A percentile compares a stretch with the other conserved stretches of the same genome.
These are phyloP conservation scores for Wickerhamomyces hampshirensis DNA, from an alignment of 805 yeast species.

Conservation along the genomic window DNA sequence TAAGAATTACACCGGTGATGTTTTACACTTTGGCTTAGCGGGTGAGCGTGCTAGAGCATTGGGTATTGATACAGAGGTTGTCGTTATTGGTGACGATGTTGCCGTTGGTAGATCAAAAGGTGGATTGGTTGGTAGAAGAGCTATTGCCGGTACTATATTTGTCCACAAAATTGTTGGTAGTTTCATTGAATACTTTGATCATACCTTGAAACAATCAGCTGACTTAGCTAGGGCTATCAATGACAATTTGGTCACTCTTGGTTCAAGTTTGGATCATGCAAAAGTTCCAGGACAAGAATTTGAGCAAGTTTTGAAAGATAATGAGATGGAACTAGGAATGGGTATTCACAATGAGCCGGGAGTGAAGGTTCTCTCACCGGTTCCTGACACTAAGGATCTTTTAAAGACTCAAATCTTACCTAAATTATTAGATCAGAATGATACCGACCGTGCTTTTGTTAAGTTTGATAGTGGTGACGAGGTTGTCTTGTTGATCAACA, in stretches of 20 bases:
- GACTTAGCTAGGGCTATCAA: constrained; percentile 57
- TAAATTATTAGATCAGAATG: constrained; percentile 55
- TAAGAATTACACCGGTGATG: constrained; percentile 93
- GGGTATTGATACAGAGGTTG: constrained; percentile 68
- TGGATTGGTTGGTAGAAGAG: constrained; percentile 91
- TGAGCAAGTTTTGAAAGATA: constrained; percentile 45
- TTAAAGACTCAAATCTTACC: constrained; percentile 52
- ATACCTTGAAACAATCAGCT: constrained; percentile 47
- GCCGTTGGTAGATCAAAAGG: constrained; percentile 90
- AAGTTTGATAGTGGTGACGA: constrained; percentile 61
- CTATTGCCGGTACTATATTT: constrained; percentile 84
- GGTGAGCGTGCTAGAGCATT: constrained; percentile 81
- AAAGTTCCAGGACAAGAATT: constrained; percentile 79
- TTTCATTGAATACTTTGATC: constrained; percentile 40
- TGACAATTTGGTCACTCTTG: constrained; percentile 73
- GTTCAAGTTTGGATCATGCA: constrained; percentile 85
- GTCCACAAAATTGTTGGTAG: constrained; percentile 88
- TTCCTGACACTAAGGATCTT: constrained; percentile 67
- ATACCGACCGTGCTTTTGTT: constrained; percentile 78
- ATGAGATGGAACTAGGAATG: constrained; percentile 86
- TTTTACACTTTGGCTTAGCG: constrained; percentile 87
- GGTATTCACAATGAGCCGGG: constrained; percentile 98
- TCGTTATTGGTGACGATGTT: constrained; percentile 86
- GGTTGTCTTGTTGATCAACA: constrained; percentile 69
- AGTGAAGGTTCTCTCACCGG: constrained; percentile 43